Conservation (phyloP, 352 stramenopile species). For the Phytophthora niederhauseri region DNA sequence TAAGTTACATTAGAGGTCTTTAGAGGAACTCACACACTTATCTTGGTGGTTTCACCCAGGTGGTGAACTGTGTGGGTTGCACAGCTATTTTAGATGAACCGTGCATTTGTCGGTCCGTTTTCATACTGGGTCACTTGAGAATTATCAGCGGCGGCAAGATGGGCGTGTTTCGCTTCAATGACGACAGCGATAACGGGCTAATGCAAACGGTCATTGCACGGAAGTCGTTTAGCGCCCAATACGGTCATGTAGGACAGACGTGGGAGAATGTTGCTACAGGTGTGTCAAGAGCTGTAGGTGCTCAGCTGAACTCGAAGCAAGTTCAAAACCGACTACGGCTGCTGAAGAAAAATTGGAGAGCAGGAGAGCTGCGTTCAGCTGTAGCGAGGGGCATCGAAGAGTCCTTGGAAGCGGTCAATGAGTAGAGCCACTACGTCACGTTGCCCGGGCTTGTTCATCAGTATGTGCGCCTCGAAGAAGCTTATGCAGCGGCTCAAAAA, state of each 20-base stretch:
- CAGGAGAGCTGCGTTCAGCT: not conserved
- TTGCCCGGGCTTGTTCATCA: not conserved
- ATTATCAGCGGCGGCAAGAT: not conserved
- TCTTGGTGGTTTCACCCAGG: too few relatives aligned
- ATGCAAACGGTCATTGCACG: not conserved
- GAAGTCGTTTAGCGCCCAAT: not conserved
- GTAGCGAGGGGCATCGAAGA: conserved; percentile 4
- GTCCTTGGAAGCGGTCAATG: not conserved
- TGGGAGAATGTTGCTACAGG: not conserved
- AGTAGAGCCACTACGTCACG: not conserved
- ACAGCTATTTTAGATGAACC: not conserved
- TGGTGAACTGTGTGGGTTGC: not conserved
- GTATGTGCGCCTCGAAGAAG: not conserved
- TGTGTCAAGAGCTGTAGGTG: not conserved
- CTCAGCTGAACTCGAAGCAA: not conserved
- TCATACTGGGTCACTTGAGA: not conserved
- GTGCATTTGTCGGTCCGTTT: not conserved
- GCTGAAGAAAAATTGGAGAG: conserved; percentile 5
- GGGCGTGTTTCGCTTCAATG: not conserved
- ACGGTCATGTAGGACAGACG: not conserved
- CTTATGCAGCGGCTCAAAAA: not conserved
- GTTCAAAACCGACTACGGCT: not conserved
- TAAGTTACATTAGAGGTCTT: too few relatives aligned
- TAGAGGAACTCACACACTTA: too few relatives aligned
- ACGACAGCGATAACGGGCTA: not conserved